Evolutionary conservation across 495 filamentous ascomycete species (phyloP).

Genomic region (Pyrenopolyporus hunteri): DNA sequence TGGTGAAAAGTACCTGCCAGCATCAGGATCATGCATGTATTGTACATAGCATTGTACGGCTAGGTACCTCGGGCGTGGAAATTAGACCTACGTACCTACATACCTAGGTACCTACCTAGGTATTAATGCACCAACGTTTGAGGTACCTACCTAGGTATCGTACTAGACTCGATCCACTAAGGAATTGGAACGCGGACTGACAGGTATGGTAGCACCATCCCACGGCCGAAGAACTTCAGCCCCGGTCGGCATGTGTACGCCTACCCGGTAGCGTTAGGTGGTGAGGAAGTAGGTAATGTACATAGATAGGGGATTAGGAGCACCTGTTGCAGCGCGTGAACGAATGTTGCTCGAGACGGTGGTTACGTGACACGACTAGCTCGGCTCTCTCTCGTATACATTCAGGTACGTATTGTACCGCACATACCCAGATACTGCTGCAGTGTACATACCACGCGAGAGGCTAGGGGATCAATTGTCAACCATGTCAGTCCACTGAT

Average conservation of each 20-base stretch:
- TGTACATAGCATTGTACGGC: background rate
- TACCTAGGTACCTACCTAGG: no score
- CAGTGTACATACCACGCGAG: background rate
- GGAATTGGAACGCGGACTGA: background rate
- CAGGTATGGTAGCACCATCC: constrained; percentile 21
- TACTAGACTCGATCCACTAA: constrained; percentile 8
- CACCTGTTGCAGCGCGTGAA: constrained; percentile 2
- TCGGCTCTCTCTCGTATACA: background rate
- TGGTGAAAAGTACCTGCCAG: constrained; percentile 10
- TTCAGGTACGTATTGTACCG: no score
- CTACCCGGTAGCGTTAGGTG: no score
- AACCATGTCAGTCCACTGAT: constrained; percentile 20
- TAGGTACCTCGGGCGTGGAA: background rate
- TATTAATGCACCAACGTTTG: background rate
- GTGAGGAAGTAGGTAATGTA: background rate
- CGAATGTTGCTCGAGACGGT: constrained; percentile 19
- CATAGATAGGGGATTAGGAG: no score
- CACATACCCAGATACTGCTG: no score
- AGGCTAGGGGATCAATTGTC: constrained; percentile 10
- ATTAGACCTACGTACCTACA: no score
- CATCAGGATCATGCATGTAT: constrained; percentile 17
- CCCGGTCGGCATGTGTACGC: background rate
- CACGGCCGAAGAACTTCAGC: constrained; percentile 6
- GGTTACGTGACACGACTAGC: constrained; percentile 33
- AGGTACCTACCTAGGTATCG: constrained; percentile 19